Evolutionary conservation across 805 yeast species (phyloP).

Genomic region (Starmera amethionina): DNA sequence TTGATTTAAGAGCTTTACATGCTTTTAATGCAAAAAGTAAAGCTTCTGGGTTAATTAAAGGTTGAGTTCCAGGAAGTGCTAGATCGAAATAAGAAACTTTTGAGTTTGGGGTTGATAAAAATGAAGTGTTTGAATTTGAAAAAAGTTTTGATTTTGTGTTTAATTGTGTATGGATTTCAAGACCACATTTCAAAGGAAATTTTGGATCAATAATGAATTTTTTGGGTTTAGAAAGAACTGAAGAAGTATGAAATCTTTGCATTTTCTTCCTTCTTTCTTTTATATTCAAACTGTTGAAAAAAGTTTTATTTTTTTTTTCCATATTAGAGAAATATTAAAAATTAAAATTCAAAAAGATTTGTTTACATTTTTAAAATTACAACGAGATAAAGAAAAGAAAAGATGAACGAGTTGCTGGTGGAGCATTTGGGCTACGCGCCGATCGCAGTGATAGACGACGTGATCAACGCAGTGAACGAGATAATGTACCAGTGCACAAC

Average conservation of each 20-base stretch:
- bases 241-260: too few species aligned
- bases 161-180: slow-evolving; percentile 90
- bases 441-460: slow-evolving; percentile 71
- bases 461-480: slow-evolving; percentile 79
- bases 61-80: slow-evolving; percentile 90
- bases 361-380: neutral
- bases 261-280: neutral
- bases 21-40: slow-evolving; percentile 60
- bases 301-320: too few species aligned
- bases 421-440: slow-evolving; percentile 87
- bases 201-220: too few species aligned
- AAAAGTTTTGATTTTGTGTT: slow-evolving; percentile 68
- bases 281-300: too few species aligned
- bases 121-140: slow-evolving; percentile 44
- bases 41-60: slow-evolving; percentile 67
- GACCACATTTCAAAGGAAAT: slow-evolving; percentile 58
- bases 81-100: slow-evolving; percentile 72
- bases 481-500: slow-evolving; percentile 74
- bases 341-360: too few species aligned
- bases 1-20: slow-evolving; percentile 58
- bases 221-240: too few species aligned
- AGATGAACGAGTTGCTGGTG: slow-evolving; percentile 47
- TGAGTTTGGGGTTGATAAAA: slow-evolving; percentile 52
- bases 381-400: neutral
- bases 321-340: too few species aligned